phyloP scores from a whole-genome alignment of 2,329 filamentous ascomycete species.

The Blastomyces parvus region DNA sequence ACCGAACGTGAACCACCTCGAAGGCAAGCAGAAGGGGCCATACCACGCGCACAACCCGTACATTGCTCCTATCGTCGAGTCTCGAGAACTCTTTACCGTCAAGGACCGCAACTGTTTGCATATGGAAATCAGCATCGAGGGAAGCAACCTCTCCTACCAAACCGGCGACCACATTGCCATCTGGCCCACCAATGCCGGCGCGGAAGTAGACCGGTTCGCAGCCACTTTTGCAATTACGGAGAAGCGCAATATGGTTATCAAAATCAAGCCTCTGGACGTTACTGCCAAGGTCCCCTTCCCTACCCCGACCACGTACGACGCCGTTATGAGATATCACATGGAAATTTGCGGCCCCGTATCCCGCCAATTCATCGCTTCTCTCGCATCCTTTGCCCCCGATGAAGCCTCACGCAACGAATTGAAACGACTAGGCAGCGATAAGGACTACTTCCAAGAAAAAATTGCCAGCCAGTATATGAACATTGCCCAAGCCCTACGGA shows the following conservation, averaged over 20 bases:
- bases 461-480: conserved; percentile 75
- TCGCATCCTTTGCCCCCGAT: conserved; percentile 81
- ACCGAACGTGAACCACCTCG: conserved; percentile 90
- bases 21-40: conserved; percentile 72
- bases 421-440: conserved; percentile 79
- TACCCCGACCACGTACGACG: conserved; percentile 91
- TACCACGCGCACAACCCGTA: conserved; percentile 96
- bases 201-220: conserved; percentile 84
- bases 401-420: conserved; percentile 80
- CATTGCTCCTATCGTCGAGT: conserved; percentile 86
- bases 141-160: conserved; percentile 83
- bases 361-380: conserved; percentile 80
- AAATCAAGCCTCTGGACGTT: conserved; percentile 81
- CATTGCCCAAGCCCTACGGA: conserved; percentile 73
- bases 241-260: conserved; percentile 74
- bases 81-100: conserved; percentile 79
- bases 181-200: conserved; percentile 92
- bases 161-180: conserved; percentile 95
- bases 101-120: conserved; percentile 93
- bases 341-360: conserved; percentile 93
- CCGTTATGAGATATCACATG: conserved; percentile 87
- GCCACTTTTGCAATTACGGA: conserved; percentile 62
- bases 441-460: conserved; percentile 88
- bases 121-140: conserved; percentile 85
- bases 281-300: conserved; percentile 98